Base-by-base conservation (phyloP, 352 stramenopile species). In the Pythium apleroticum region DNA sequence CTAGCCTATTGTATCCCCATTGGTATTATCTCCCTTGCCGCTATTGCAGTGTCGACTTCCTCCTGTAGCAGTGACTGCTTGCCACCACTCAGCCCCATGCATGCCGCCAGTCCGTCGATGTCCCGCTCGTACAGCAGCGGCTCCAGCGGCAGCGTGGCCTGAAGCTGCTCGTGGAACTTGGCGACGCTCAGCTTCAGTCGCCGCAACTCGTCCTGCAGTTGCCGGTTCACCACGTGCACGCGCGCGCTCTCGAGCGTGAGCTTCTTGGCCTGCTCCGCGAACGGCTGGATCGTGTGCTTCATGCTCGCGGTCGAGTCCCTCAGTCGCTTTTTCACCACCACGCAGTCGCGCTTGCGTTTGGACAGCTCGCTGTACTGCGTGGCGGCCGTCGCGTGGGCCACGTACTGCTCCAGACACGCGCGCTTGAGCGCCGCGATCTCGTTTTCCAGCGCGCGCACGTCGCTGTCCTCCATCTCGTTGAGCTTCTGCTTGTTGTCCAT, bases 231-330 rank as follows among this genome's bases (percentile, higher is more conserved):
- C 48, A 75, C 71, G 24, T 78, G 71, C 28, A 87, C 71, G 1
- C 73, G 77, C 9, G 77, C 76, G 54, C 73, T 89, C 25, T 81
- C 74, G 55, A 85, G 57, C 5, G 74, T 88, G 41, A 90, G 70
- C 37, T 74, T 69, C 68, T 86, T 88, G 20, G 80, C 72, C 50
- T 85, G 82, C 41, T 81, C 61, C 0, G 79, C 76, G 64, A 91
- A 91, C 4, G 80, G 82, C 50, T 87, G 79, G 19, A 88, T 76
- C 10, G 74, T 74, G 59, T 73, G 55, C 50, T 90, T 89, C n/a
- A 90, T 59, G 33, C 62, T 52, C 28, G 77, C 73, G 0, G 70
- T 71, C 57, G 60, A 17, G 25, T 63, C 24, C 60, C 64, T 35
- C 65, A 74, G 12, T 55, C 59, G 14, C 53, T 63, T 45, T 73